Base-by-base conservation (phyloP, 805 yeast genomes). In the Starmerella ratchasimensis region DNA sequence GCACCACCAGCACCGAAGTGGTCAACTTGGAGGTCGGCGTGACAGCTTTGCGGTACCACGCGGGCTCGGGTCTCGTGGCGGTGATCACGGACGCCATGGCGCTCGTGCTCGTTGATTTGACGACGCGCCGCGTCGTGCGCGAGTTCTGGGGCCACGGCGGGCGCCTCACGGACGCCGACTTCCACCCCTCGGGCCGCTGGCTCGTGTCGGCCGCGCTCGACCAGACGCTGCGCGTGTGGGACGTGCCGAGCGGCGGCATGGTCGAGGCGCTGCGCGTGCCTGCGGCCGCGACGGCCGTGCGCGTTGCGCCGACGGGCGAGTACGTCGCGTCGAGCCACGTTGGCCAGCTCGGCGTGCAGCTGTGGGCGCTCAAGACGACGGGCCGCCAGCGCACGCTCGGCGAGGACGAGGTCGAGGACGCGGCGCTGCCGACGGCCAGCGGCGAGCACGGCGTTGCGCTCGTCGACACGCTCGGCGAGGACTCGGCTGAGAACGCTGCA, bases 171-270 rank as follows among this genome's bases (percentile, higher is more conserved):
- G 69, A 81, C 1, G 58, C 88, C 56, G 96, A 82, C 56, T 88
- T 90, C 54, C 76, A 93, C 3, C 93, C 94, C 4, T 88, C 86
- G 56, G 97, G 96, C 25, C 74, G 96, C 56, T 90, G 97, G 96
- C 62, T 90, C 25, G 75, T 90, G 7, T 74, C 90, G 18, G 75
- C 81, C 1, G 69, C 84, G 1, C 64, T 84, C 43, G 99, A 90
- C 55, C 68, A 81, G 2, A 84, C 97, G 0, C 65, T 90, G 34
- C 72, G 98, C 52, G 83, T 95, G 0, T 90, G 97, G 97, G 97
- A 90, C 57, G 69, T 90, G 42, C 97, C 97, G 29, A 80, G 95
- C 1, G 97, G 98, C 34, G 82, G 86, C 1, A 88, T 97, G 58
- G 83, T 90, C 40, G 98, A 90, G 61, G 96, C 95, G 45, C 75